Evolutionary conservation across 2,329 filamentous ascomycete genomes (phyloP), one percentile per base, ranked within the genome.

Genomic region (Penicillium expansum): DNA sequence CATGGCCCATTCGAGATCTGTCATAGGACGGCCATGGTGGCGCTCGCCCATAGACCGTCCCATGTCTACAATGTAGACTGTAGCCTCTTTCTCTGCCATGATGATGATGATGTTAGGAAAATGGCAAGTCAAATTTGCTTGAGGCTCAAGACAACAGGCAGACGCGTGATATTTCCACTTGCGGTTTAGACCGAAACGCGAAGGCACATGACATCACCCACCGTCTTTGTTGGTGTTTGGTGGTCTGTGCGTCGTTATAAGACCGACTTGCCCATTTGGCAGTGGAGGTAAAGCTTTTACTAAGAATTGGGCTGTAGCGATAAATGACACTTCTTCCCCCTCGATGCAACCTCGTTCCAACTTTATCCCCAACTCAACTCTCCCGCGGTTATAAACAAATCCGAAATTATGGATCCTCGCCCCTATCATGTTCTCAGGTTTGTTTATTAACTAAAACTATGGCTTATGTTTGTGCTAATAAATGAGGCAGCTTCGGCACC

Each of bases 51-150:
- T 97, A n/a, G 92, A 90, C 68, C 79, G 80, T 56, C 92, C 92
- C 24, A 97, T 80, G 76, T 99, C 94, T 59, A 99, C 77, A 65
- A 99, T 88, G 74, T 94, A 99, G 42, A 97, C 85, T 0, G 89
- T 94, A 9, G 92, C 91, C 78, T 97, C 91, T 74, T 99, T 99
- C 61, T 90, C 87, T 11, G 92, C 89, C 93, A 97, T 97, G 54
- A 57, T 80, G 64, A 59, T 47, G 39, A 49, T 51, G 41, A 22
- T 52, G 47, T 47, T 24, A 8, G 20, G 30, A 48, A 48, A 48
- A 47, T 50, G 29, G 20, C 41, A 51, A 48, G 22, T 22, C 43
- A 57, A 39, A 57, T 51, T 45, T 42, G 52, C 54, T 52, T 57
- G 42, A 35, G 20, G 27, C 38, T 18, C 39, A 55, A 47, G 44